Evolutionary conservation across 495 filamentous ascomycete species (phyloP), one percentile per base, ranked within the genome.

Genomic region (Annulohypoxylon moriforme): DNA sequence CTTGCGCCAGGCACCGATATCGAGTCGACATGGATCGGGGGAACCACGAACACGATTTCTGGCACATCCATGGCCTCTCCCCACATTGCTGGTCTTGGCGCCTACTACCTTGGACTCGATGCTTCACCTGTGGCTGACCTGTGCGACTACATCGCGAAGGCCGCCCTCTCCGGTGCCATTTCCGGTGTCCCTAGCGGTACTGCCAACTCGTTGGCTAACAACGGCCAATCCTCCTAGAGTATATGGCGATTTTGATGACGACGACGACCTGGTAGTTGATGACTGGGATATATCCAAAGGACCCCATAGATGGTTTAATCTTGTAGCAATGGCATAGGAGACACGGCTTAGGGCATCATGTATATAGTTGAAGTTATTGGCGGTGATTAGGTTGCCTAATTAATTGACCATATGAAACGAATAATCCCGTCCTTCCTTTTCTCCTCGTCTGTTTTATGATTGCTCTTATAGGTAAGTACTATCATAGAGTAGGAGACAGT

Each of bases 31-130:
- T 88, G 80, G 83, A 83, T 82, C 46, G 83, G 81, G 49, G 82
- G 81, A 44, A 73, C 14, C 1, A 31, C 79, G 57, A 85, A 87
- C 78, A 82, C 83, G 61, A 86, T 90, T 71, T 87, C 85, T 14
- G 89, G 88, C 34, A 91, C 89, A 16, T 83, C 81, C 1, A 86
- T 85, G 83, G 85, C 88, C 24, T 81, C 83, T 14, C 88, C 87
- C 22, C 88, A 90, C 55, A 80, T 89, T 74, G 83, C 81, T 13
- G 88, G 88, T 65, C 76, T 86, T 29, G 82, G 78, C 13, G 81
- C 85, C 8, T 88, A 88, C 77, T 78, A 85, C 58, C 79, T 86
- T 69, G 79, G 79, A 11, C 79, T 85, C 38, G 75, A 62, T 31
- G 74, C 70, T 9, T 68, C 77, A 53, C 77, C 80, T 20, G 65